Base-by-base conservation (phyloP, 176 grass and related monocot genomes). In the Thalia dealbata region DNA sequence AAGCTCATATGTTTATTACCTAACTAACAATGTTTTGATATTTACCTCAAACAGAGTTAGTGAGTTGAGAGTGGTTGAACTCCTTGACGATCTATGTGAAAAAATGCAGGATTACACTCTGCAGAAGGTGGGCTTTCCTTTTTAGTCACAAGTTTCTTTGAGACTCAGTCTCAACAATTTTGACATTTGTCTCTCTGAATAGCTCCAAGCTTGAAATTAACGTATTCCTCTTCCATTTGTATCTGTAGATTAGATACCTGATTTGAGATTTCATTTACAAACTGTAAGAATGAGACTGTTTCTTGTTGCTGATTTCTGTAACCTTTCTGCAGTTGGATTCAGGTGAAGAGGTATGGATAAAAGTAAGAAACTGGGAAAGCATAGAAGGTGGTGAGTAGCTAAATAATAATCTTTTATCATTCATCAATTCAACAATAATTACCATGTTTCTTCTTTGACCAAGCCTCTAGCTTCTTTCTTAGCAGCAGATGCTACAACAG, bases 91-190 rank as follows among this genome's bases (percentile, higher is more conserved):
- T 35, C 87, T 99, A n/a, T 99, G 95, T 68, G 84, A 90, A 76
- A 96, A 90, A 79, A 99, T 99, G 95, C 85, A 91, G 78, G 90
- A 99, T 70, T 99, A 93, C 72, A 93, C 95, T 27, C 70, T 93
- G 19, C 61, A 91, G 38, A 87, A 92, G 89, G 93, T 91, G 81
- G 0, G 55, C 14, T 77, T 67, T 74, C 30, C 27, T 51, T 29
- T 25, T 30, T 0, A 27, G 30, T 25, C 14, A 42, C 10, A 25
- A 78, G 51, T 51, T 42, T 2, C 19, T 24, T 14, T 65, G n/a
- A 32, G 35, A 42, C 29, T 75, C 6, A 58, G 42, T 18, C n/a
- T 43, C 16, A 1, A 48, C 11, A 23, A 4, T 52, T 13, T 14
- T 54, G 30, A 75, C 54, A 23, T 54, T 27, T 21, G n/a, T 48